phyloP scores from a whole-genome alignment of 2,329 filamentous ascomycete genomes.

The Dactylella cylindrospora region DNA sequence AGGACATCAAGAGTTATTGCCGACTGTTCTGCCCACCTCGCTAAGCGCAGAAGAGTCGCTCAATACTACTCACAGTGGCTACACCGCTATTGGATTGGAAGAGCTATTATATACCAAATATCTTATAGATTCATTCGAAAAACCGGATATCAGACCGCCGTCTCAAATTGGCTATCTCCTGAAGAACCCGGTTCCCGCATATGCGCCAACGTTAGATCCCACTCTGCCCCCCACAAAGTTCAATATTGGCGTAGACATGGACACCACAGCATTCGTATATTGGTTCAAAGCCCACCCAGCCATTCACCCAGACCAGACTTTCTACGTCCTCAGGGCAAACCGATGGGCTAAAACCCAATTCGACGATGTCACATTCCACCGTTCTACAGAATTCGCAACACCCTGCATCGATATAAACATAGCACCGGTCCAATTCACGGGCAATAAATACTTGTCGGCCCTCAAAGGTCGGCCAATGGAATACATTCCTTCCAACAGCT shows the following conservation, averaged over 20 bases:
- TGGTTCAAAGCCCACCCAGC: constrained; percentile 10
- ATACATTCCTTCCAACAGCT: background rate
- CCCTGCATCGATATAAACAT: constrained; percentile 23
- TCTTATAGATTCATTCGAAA: background rate
- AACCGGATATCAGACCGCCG: constrained; percentile 1
- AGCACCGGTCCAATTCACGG: background rate
- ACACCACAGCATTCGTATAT: background rate
- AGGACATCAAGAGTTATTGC: background rate
- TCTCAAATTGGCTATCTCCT: background rate
- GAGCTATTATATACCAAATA: constrained; percentile 9
- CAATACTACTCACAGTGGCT: background rate
- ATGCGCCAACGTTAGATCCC: constrained; percentile 1
- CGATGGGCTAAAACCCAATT: constrained; percentile 8
- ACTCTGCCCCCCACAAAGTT: constrained; percentile 9
- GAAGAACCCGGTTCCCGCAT: background rate
- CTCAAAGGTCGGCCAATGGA: constrained; percentile 10
- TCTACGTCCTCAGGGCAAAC: constrained; percentile 10
- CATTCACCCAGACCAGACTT: constrained; percentile 9
- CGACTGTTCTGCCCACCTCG: constrained; percentile 1
- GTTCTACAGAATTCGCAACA: constrained; percentile 9
- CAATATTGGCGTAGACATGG: background rate
- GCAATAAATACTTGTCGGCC: constrained; percentile 1
- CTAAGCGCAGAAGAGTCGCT: constrained; percentile 20
- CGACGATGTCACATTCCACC: constrained; percentile 7
- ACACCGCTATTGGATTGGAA: constrained; percentile 3